Base-by-base conservation (phyloP, 768 basidiomycete species). In the Tylopilus subfusipes region DNA sequence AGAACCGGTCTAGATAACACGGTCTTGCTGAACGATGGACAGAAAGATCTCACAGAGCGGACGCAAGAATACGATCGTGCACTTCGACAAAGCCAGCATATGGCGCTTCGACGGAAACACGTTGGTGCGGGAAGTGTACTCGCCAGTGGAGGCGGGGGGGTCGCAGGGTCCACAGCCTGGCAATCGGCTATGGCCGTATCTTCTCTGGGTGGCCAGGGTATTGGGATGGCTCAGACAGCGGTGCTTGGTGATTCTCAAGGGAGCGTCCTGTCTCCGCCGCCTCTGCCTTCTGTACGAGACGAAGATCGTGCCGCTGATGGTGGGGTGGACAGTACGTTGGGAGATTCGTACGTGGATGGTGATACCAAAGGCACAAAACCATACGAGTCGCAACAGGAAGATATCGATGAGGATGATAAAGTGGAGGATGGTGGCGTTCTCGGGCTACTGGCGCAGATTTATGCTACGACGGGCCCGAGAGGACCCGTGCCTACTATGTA, bases 361-460 rank as follows among this genome's bases (percentile, higher is more conserved):
- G 74, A 65, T 52, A 52, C 74, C 51, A 75, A 77, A 62, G 70
- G 78, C 47, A 66, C 74, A 46, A 71, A 71, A 52, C 43, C 72
- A 21, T 62, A 65, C 49, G 65, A 73, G 40, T 68, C 70, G 47
- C 73, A 78, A 44, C 80, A 78, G 47, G 77, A 76, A 14, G 81
- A 80, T 16, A 65, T 65, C 16, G 78, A 86, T 42, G 84, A 84
- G 12, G 88, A 85, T 5, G 86, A 86, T 24, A 76, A 72, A 19
- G 63, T 88, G 57, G 83, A 83, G 63, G 91, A 94, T 70, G 90
- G 82, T 0, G 93, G 94, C 18, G 86, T 97, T 58, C 72, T 96
- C 57, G 91, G 90, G 21, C 65, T 97, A 58, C 67, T 97, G 62
- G 87, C 90, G 40, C 87, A 95, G 75, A 94, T 97, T 48, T 93